Evolutionary conservation across 108 stramenopile genomes (phyloP), one percentile per base, ranked within the genome.

Genomic region (Skeletonema grethae): DNA sequence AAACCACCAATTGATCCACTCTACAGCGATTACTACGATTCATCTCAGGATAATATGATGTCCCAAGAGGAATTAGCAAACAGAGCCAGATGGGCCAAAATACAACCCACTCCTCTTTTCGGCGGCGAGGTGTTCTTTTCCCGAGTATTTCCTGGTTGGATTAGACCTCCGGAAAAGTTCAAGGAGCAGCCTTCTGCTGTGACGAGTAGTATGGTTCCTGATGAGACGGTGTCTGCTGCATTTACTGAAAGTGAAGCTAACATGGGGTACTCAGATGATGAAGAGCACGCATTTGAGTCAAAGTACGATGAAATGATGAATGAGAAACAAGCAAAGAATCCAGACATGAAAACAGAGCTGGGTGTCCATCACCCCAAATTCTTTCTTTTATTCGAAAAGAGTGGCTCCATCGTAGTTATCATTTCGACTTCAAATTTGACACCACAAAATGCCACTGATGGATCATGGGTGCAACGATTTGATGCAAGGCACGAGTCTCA

Each of bases 281-380:
- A 65, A 25, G 63, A 24, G 24, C 12, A 13, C 3, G 53, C 63
- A 48, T 45, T 13, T 11, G 43, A 45, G n/a, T 5, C 57, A 59
- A 18, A n/a, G 32, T 34, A 20, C 20, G 57, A 29, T 59, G 57
- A 29, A 29, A n/a, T 59, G 18, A 29, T 59, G 4, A 18, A 16
- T 18, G 57, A 59, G 16, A 34, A 59, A 59, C 30, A 18, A 34
- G 11, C 28, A 13, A 59, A 59, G 57, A 34, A 29, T 29, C 28
- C 57, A 59, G 32, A 63, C 8, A 4, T 35, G 55, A 43, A 67
- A 65, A 53, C 58, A 46, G 46, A 25, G 12, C 20, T 38, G 9
- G 93, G 93, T 8, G 90, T 91, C 12, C 87, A 94, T 34, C 93
- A 94, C 79, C 93, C 93, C 11, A 94, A 94, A 70, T 94, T 85